Base-by-base conservation (phyloP, 148 eudicot species). In the Camellia japonica region DNA sequence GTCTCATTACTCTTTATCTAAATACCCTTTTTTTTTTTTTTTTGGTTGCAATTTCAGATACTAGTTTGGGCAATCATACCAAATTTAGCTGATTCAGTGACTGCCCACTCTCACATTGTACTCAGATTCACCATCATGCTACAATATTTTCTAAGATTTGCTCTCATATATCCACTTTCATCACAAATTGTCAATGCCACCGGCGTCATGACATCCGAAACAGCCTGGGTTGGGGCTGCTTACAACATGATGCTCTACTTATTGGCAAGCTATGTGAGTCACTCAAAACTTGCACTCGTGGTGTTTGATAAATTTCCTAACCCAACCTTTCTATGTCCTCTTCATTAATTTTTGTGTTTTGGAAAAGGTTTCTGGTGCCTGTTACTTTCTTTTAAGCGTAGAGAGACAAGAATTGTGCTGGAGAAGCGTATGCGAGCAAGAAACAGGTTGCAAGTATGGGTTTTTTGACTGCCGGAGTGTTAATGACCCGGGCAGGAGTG, bases 171-270 rank as follows among this genome's bases (percentile, higher is more conserved):
- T 78, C 93, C 93, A 1, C 82, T 90, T 46, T 82, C 90, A 7
- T 82, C 90, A 15, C 89, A 89, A 83, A 89, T 90, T 71, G 87
- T 87, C 6, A 87, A 83, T 77, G 83, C 93, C 55, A 89, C 88
- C 20, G 93, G 93, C 71, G 93, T 89, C 51, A 91, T 90, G 68
- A 87, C 74, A 18, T 46, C 89, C 30, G 88, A 89, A 83, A 89
- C 91, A 83, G 93, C 93, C 8, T 89, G 93, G 93, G 93, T 89
- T 63, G 93, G 93, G 65, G 93, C 93, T 44, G 93, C 91, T 47
- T 90, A 90, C 67, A 90, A 90, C 74, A 87, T 90, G 80, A 84
- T 89, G 89, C 91, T 90, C 55, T 90, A 83, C 85, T 60, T 90
- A 60, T 81, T 90, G 68, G 91, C 93, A 75, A 89, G 93, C 83